Evolutionary conservation across 306 rosid genomes (phyloP).

Genomic region (Myrica gale): DNA sequence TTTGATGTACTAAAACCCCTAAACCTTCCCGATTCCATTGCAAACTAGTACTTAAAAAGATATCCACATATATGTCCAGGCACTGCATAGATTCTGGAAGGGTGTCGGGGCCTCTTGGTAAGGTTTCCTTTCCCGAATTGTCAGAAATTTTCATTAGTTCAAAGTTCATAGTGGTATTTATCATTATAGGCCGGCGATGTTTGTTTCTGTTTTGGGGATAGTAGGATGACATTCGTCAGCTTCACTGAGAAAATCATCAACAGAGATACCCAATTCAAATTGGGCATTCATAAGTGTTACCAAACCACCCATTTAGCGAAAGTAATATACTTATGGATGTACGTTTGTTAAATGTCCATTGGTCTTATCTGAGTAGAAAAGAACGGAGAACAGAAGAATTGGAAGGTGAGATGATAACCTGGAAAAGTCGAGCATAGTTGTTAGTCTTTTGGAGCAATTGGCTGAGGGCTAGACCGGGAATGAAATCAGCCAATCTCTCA

Average conservation of each 20-base stretch:
- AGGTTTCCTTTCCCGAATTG: neutral
- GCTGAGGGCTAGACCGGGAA: constrained; percentile 77
- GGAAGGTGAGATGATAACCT: constrained; percentile 30
- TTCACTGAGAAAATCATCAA: neutral
- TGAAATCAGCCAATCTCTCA: constrained; percentile 72
- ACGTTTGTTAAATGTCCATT: neutral
- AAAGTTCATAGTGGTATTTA: neutral
- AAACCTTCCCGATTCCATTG: neutral
- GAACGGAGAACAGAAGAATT: neutral
- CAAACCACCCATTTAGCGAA: neutral
- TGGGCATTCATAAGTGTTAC: neutral
- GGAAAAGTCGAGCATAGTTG: constrained; percentile 67
- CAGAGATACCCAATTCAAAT: neutral
- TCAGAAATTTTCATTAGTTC: neutral
- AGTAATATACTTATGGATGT: neutral
- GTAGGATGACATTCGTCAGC: neutral
- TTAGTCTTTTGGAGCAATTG: constrained; percentile 49
- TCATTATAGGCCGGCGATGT: neutral
- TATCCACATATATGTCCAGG: neutral
- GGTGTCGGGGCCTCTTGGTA: neutral
- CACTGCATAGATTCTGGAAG: neutral
- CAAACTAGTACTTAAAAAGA: neutral
- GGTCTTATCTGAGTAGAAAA: neutral
- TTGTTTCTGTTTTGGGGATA: neutral
- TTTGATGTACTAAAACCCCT: neutral